Base-by-base conservation (phyloP, 352 stramenopile species). In the Globisporangium ultimum region DNA sequence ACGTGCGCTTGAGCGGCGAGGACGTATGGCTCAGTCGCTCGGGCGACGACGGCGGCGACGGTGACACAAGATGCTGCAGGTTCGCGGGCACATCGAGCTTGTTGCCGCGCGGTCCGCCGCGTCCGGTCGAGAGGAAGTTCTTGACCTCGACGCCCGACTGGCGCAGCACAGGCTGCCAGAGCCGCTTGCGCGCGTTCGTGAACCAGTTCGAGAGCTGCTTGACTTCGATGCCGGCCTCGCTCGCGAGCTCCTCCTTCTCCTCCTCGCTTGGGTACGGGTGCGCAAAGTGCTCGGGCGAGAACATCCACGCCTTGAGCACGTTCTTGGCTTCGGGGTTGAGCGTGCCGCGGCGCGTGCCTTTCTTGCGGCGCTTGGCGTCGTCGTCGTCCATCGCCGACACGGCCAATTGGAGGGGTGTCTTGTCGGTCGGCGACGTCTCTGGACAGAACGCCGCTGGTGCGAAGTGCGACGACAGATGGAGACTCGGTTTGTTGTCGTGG, bases 201-300 rank as follows among this genome's bases (percentile, higher is more conserved):
- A 95, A 95, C 86, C 86, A 95, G 70, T 95, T 95, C 22, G 86
- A 93, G 49, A 95, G 74, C 75, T 95, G 86, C 58, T 95, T 95
- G 48, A 95, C 81, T 61, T 95, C 84, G 34, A 95, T 95, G 14
- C 86, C 86, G 18, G 86, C 84, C 48, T 93, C 84, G 1, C 67
- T 67, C 1, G 83, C 86, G 20, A 95, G 60, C 60, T 92, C 80
- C 58, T 95, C 86, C 66, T 95, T 95, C 63, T 93, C 86, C 53
- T 95, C 86, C 63, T 95, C 86, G 56, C 82, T 95, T 42, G 86
- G 86, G 59, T 95, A 95, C 41, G 86, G 86, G 54, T 95, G 86
- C 11, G 82, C 82, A 71, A 95, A 93, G 68, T 95, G 84, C 53
- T 92, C 86, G 14, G 86, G 84, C 47, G 84, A 92, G 59, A 95